Evolutionary conservation across 148 eudicot species (phyloP), one percentile per base, ranked within the genome.

Genomic region (Chenopodium quinoa): DNA sequence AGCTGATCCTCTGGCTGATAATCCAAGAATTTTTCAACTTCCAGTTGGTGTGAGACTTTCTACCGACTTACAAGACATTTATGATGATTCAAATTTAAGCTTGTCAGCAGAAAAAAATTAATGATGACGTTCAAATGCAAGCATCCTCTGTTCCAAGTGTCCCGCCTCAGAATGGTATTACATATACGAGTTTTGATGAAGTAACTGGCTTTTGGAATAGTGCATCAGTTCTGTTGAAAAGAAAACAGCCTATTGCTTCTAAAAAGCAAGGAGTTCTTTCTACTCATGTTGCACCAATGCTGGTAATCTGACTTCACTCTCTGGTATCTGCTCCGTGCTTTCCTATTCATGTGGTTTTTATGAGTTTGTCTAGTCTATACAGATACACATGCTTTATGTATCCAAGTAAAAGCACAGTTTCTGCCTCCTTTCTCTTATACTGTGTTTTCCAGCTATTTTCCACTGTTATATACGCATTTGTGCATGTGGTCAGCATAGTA

Each of bases 271-370:
- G 97, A 78, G 80, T 82, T 89, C 91, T 95, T 75, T 91, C 99
- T 73, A 80, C 83, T 48, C 97, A 97, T 76, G 99, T 97, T 48
- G 92, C 97, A 58, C 93, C 99, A n/a, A 95, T 95, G 99, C 90
- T 95, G 97, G 99, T 95, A 88, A 85, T 69, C 58, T 77, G 37
- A 60, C 71, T 78, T 37, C 81, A 65, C 40, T 32, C 54, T 52
- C 16, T 72, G 79, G 76, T 86, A 12, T 50, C 60, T 83, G 70
- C 32, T 68, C 27, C 77, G n/a, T 68, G 65, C 22, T 82, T 66
- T 7, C 52, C 4, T 47, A 12, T 52, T 78, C 25, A 71, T 67
- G 46, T 17, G 47, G 12, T 0, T 62, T 20, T 4, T 22, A 62
- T 62, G 11, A 62, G 17, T 14, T 4, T 62, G 7, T 20, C n/a